Evolutionary conservation across 192 early-diverging fungal genomes (phyloP).

Genomic region (Mortierella hygrophila): DNA sequence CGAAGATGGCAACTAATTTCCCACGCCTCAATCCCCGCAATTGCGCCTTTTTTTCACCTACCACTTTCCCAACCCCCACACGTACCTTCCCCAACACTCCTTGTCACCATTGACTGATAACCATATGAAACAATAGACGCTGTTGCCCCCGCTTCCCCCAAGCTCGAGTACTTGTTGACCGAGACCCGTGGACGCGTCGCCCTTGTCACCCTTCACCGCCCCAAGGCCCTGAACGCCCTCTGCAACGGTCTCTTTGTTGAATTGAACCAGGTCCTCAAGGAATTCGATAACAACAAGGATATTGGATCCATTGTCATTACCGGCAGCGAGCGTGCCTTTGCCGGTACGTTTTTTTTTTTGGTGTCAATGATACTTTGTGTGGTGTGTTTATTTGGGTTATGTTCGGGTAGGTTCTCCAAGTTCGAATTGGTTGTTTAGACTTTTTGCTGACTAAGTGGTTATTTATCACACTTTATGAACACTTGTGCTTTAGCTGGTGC

Average conservation of each 20-base stretch:
- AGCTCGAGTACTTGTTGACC: slow-evolving; percentile 66
- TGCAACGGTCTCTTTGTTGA: slow-evolving; percentile 93
- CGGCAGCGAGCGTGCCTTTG: slow-evolving; percentile 96
- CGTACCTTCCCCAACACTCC: neutral
- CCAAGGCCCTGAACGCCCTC: slow-evolving; percentile 97
- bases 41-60: neutral
- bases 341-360: slow-evolving; percentile 68
- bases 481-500: slow-evolving; percentile 79
- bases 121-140: slow-evolving; percentile 26
- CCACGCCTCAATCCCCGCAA: slow-evolving; percentile 17
- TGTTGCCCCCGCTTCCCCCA: slow-evolving; percentile 40
- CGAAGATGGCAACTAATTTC: slow-evolving; percentile 28
- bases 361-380: neutral
- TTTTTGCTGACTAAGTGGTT: slow-evolving; percentile 1
- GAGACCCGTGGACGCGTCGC: slow-evolving; percentile 87
- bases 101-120: neutral
- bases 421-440: neutral
- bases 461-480: neutral
- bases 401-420: neutral
- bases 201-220: slow-evolving; percentile 91
- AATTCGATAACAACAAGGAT: slow-evolving; percentile 78
- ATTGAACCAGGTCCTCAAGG: slow-evolving; percentile 87
- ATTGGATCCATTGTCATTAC: slow-evolving; percentile 96
- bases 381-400: neutral
- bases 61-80: neutral